Conservation (phyloP, 75 land plant genomes). For the Ceratopteris richardii region DNA sequence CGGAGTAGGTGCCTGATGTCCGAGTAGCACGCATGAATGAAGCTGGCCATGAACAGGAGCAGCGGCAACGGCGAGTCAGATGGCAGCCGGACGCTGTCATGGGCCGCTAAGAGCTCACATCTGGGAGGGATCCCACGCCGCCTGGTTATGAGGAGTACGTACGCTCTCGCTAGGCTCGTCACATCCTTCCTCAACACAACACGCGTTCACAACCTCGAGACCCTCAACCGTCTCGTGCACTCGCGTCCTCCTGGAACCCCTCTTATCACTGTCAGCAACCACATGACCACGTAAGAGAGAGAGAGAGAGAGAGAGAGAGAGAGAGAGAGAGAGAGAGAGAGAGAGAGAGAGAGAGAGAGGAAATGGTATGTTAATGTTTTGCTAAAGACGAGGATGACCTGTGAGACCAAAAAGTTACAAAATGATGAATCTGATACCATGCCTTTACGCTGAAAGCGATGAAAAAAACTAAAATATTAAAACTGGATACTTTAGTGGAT, state of each 20-base stretch:
- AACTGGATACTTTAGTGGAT: too few species aligned
- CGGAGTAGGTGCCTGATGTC: too few species aligned
- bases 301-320: conserved; percentile 11
- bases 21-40: too few species aligned
- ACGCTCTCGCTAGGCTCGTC: conserved; percentile 55
- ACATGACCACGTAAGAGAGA: conserved; percentile 88
- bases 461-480: too few species aligned
- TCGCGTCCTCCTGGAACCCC: conserved; percentile 73
- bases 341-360: not conserved
- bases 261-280: conserved; percentile 97
- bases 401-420: not conserved
- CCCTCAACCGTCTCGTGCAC: conserved; percentile 55
- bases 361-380: not conserved
- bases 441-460: too few species aligned
- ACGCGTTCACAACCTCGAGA: conserved; percentile 59
- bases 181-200: conserved; percentile 60
- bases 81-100: conserved; percentile 23
- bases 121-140: conserved; percentile 75
- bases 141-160: conserved; percentile 43
- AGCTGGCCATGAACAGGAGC: too few species aligned
- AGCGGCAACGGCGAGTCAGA: too few species aligned
- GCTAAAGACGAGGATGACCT: not conserved
- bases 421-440: too few species aligned
- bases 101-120: conserved; percentile 61
- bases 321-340: conserved; percentile 9